These are phyloP conservation scores for Clonostachys sp. DNA, from an alignment of 2,329 filamentous ascomycete genomes.

Conservation along the genomic window DNA sequence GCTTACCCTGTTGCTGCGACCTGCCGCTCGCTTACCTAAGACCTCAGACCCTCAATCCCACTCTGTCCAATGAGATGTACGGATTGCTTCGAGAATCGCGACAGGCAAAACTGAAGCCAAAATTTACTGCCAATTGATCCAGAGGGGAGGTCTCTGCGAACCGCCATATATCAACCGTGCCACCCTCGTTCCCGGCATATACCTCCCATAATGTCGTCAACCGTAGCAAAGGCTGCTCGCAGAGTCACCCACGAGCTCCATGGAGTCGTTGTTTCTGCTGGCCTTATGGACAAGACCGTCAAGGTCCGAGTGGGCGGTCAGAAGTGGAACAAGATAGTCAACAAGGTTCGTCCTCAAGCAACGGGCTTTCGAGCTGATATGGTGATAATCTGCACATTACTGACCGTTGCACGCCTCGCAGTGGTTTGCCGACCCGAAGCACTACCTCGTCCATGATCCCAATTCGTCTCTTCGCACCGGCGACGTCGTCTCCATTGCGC, in stretches of 20 bases:
- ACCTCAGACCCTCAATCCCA: no score
- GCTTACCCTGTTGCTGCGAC: no score
- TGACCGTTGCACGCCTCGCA: conserved; percentile 34
- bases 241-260: conserved; percentile 46
- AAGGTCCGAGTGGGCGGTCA: conserved; percentile 70
- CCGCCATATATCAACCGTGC: no score
- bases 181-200: no score
- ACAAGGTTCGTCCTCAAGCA: conserved; percentile 53
- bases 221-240: conserved; percentile 32
- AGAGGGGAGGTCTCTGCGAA: no score
- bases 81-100: no score
- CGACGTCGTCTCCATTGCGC: conserved; percentile 68
- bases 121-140: no score
- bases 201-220: conserved; percentile 27
- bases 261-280: conserved; percentile 73
- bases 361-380: not conserved
- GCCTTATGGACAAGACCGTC: conserved; percentile 73
- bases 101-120: no score
- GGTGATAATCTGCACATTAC: not conserved
- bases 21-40: no score
- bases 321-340: conserved; percentile 67
- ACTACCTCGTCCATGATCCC: conserved; percentile 75
- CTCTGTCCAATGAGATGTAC: no score
- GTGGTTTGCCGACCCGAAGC: conserved; percentile 57
- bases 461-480: conserved; percentile 67